These are phyloP conservation scores for Jaapia argillacea DNA, from an alignment of 768 basidiomycete genomes.

Conservation along the genomic window DNA sequence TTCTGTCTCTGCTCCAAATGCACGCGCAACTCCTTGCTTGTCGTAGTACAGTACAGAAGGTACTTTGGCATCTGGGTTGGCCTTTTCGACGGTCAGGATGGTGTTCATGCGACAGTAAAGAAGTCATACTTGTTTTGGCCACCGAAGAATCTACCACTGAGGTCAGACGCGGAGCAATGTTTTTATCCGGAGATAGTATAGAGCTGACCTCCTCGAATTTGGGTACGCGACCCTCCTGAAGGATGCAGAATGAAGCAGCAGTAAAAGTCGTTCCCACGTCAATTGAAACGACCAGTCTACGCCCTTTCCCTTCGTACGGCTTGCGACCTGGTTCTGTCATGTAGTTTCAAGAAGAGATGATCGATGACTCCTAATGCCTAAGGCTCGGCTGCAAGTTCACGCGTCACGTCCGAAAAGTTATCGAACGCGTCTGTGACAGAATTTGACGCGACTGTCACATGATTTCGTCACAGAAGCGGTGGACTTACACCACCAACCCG, in stretches of 20 bases:
- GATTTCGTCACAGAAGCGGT: no score
- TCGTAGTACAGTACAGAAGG: conserved; percentile 15
- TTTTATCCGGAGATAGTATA: background rate
- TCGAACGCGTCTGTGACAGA: no score
- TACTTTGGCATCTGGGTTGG: conserved; percentile 13
- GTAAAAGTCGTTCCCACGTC: conserved; percentile 12
- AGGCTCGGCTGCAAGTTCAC: no score
- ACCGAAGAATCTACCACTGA: conserved; percentile 9
- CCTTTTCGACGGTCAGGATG: conserved; percentile 6
- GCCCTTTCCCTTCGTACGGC: background rate
- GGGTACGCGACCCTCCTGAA: conserved; percentile 10
- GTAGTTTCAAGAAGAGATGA: no score
- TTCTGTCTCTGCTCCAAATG: conserved; percentile 13
- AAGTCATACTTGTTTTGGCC: conserved; percentile 10
- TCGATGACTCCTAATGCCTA: no score
- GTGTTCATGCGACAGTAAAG: background rate
- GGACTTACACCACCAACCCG: no score
- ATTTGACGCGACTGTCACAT: no score
- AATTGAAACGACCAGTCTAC: conserved; percentile 8
- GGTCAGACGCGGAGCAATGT: background rate
- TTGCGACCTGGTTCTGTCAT: background rate
- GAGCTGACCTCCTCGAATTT: conserved; percentile 11
- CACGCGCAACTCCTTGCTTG: conserved; percentile 4
- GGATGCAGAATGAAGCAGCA: conserved; percentile 9
- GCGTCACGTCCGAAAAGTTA: no score